Percentiles rank a stretch among this genome's conserved stretches.
Evolutionary conservation across 2,329 filamentous ascomycete genomes (phyloP).

Genomic region (Nothomitra cinnamomea): DNA sequence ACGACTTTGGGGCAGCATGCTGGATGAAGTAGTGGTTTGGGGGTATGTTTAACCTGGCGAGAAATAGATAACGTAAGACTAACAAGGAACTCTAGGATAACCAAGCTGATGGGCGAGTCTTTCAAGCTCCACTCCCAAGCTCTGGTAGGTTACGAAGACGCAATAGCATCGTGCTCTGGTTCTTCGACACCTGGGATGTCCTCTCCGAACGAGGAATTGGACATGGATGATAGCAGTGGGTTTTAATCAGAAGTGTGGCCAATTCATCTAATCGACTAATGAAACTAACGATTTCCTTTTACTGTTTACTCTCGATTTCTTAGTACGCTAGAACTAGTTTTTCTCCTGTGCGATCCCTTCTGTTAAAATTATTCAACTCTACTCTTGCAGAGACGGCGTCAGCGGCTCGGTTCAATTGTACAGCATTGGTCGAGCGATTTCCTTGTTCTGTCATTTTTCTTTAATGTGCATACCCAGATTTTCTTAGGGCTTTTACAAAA

Average conservation of each 20-base stretch:
- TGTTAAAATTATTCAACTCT: conserved; percentile 13
- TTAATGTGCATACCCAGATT: conserved; percentile 4
- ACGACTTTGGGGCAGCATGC: conserved; percentile 90
- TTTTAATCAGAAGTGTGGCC: neutral
- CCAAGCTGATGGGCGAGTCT: conserved; percentile 91
- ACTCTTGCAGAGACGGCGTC: conserved; percentile 9
- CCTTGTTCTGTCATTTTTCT: conserved; percentile 4
- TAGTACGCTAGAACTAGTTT: neutral
- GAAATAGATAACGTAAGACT: conserved; percentile 25
- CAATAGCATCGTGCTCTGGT: conserved; percentile 27
- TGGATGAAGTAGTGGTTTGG: conserved; percentile 98
- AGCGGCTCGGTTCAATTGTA: conserved; percentile 8
- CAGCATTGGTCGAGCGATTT: conserved; percentile 5
- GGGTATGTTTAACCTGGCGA: conserved; percentile 52
- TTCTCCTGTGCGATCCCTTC: conserved; percentile 4
- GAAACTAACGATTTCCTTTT: conserved; percentile 11
- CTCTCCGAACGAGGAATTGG: conserved; percentile 1
- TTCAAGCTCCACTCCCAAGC: conserved; percentile 95
- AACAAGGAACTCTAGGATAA: conserved; percentile 41
- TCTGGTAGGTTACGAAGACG: conserved; percentile 85
- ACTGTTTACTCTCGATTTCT: conserved; percentile 11
- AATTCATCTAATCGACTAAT: neutral
- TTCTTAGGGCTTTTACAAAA: neutral
- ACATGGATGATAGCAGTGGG: conserved; percentile 1
- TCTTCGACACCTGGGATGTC: conserved; percentile 3